phyloP scores from a whole-genome alignment of 2,329 filamentous ascomycete genomes.

The Chalaropsis thielavioides region DNA sequence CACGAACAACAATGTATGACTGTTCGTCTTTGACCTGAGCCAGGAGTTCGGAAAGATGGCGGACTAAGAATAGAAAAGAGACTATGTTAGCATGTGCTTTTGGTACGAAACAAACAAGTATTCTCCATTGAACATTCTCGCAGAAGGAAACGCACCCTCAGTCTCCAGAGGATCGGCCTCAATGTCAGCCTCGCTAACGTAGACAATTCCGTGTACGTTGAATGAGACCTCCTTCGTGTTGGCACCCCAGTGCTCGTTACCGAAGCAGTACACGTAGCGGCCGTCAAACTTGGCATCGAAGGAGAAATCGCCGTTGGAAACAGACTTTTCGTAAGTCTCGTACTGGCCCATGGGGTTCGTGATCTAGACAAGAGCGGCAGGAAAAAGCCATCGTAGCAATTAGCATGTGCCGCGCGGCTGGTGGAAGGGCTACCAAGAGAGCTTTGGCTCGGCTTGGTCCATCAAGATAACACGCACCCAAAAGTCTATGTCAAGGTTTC shows the following conservation, averaged over 20 bases:
- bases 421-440: not conserved
- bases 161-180: conserved; percentile 76
- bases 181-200: conserved; percentile 77
- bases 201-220: conserved; percentile 97
- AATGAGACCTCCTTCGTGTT: conserved; percentile 97
- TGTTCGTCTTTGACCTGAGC: conserved; percentile 95
- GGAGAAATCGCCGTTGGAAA: conserved; percentile 84
- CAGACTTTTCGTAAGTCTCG: conserved; percentile 63
- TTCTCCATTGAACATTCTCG: not conserved
- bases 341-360: conserved; percentile 62
- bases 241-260: conserved; percentile 95
- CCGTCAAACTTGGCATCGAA: conserved; percentile 78
- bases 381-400: not conserved
- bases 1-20: conserved; percentile 86
- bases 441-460: not conserved
- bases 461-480: conserved; percentile 48
- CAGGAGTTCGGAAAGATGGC: conserved; percentile 68
- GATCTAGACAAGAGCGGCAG: conserved; percentile 37
- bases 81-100: conserved; percentile 15
- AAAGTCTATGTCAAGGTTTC: conserved; percentile 93
- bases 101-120: too few relatives aligned
- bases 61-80: conserved; percentile 40
- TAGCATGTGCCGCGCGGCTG: not conserved
- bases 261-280: conserved; percentile 93
- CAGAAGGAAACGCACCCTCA: conserved; percentile 48